Percentiles rank a stretch among this genome's conserved stretches.
Conservation (phyloP, 345 rosid genomes). For the Alliaria petiolata region DNA sequence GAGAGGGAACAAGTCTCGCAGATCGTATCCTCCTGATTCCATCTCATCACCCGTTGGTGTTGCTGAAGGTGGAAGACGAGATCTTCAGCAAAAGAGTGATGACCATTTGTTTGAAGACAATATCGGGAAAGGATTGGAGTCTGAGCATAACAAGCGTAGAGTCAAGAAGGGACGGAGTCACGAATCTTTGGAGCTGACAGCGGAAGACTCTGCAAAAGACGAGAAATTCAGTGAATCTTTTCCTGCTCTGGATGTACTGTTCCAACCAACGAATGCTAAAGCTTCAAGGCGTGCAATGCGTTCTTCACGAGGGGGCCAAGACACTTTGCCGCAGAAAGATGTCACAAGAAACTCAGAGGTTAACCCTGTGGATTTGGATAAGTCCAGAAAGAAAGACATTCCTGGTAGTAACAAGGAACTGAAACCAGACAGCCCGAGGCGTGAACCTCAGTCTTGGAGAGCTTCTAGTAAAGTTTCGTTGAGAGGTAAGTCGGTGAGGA, state of each 20-base stretch:
- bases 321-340: slow-evolving; percentile 12
- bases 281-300: slow-evolving; percentile 17
- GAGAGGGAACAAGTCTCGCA: slow-evolving; percentile 21
- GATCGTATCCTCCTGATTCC: slow-evolving; percentile 29
- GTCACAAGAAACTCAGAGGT: slow-evolving; percentile 11
- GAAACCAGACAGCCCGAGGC: slow-evolving; percentile 17
- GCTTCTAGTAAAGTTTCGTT: slow-evolving; percentile 33
- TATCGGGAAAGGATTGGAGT: background rate
- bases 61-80: slow-evolving; percentile 2
- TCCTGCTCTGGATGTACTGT: background rate
- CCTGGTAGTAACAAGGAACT: slow-evolving; percentile 6
- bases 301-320: slow-evolving; percentile 9
- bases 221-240: background rate
- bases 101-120: background rate
- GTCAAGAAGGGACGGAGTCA: slow-evolving; percentile 19
- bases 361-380: background rate
- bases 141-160: background rate
- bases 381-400: slow-evolving; percentile 12
- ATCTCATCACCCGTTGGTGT: slow-evolving; percentile 13
- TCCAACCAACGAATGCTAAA: slow-evolving; percentile 16
- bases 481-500: slow-evolving; percentile 74
- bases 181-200: slow-evolving; percentile 21
- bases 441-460: slow-evolving; percentile 37
- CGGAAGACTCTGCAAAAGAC: no score
- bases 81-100: slow-evolving; percentile 11